phyloP scores from a whole-genome alignment of 495 filamentous ascomycete species.

The Elasticomyces elasticus region DNA sequence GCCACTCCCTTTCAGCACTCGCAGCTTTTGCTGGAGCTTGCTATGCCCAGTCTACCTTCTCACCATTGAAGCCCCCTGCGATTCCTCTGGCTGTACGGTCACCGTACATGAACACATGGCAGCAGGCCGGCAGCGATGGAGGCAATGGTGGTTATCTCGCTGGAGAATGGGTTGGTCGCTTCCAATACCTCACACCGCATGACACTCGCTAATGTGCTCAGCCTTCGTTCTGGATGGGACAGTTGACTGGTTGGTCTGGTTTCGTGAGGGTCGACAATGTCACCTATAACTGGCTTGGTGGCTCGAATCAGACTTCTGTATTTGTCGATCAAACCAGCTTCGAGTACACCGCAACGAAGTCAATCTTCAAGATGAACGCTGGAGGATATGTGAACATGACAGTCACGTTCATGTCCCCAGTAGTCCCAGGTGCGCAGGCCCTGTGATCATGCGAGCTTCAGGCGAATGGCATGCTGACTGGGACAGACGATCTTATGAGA shows the following conservation, averaged over 20 bases:
- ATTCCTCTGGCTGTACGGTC: slow-evolving; percentile 49
- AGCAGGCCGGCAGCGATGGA: slow-evolving; percentile 41
- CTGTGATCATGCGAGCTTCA: neutral
- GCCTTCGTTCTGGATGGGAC: slow-evolving; percentile 20
- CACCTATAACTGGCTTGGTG: slow-evolving; percentile 50
- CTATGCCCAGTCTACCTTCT: slow-evolving; percentile 37
- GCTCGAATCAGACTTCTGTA: slow-evolving; percentile 15
- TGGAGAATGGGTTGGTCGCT: slow-evolving; percentile 38
- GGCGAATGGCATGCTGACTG: neutral
- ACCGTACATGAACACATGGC: slow-evolving; percentile 50
- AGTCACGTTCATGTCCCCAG: slow-evolving; percentile 48
- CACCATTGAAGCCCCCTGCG: slow-evolving; percentile 48
- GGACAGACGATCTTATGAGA: slow-evolving; percentile 38
- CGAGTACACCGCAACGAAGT: slow-evolving; percentile 50
- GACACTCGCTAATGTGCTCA: neutral
- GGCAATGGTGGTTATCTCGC: slow-evolving; percentile 51
- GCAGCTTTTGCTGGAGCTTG: slow-evolving; percentile 1
- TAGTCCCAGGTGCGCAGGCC: slow-evolving; percentile 37
- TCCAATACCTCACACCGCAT: slow-evolving; percentile 4
- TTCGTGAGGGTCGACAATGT: slow-evolving; percentile 48
- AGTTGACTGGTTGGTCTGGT: slow-evolving; percentile 46
- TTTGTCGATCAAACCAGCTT: slow-evolving; percentile 43
- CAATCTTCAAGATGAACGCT: slow-evolving; percentile 47
- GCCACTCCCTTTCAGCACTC: neutral
- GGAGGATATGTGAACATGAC: slow-evolving; percentile 41